phyloP scores from a whole-genome alignment of 305 asterid genomes.

The Solanum hybrid region DNA sequence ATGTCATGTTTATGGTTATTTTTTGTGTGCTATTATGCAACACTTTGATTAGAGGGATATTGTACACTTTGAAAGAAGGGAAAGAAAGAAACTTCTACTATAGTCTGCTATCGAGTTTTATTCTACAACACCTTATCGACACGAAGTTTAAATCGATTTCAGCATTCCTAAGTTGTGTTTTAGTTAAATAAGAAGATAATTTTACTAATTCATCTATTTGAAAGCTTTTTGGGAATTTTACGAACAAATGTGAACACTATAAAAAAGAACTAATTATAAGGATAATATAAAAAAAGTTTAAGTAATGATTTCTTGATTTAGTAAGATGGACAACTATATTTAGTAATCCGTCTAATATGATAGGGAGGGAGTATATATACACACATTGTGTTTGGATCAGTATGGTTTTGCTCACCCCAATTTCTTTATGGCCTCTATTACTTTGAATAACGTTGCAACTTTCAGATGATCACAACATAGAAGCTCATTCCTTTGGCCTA shows the following conservation, averaged over 20 bases:
- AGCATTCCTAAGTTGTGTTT: not conserved
- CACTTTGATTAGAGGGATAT: not conserved
- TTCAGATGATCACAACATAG: not conserved
- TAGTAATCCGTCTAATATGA: too few species aligned
- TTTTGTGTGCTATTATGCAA: not conserved
- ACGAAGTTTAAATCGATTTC: not conserved
- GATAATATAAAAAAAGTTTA: too few species aligned
- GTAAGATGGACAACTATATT: too few species aligned
- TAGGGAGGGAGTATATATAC: too few species aligned
- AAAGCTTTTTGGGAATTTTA: too few species aligned
- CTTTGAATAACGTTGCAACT: not conserved
- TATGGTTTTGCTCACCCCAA: not conserved
- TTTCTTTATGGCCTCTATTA: too few species aligned
- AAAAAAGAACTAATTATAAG: not conserved
- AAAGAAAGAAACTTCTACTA: not conserved
- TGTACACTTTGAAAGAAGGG: not conserved
- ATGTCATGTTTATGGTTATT: not conserved
- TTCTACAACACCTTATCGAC: not conserved
- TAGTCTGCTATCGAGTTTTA: not conserved
- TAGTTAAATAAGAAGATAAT: not conserved
- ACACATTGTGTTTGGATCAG: not conserved
- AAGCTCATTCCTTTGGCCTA: not conserved
- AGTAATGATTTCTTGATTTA: not conserved
- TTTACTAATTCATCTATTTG: not conserved
- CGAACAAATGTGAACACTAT: too few species aligned